These are phyloP conservation scores for Mycena sp. DNA, from an alignment of 1,284 basidiomycete genomes.

Conservation along the genomic window DNA sequence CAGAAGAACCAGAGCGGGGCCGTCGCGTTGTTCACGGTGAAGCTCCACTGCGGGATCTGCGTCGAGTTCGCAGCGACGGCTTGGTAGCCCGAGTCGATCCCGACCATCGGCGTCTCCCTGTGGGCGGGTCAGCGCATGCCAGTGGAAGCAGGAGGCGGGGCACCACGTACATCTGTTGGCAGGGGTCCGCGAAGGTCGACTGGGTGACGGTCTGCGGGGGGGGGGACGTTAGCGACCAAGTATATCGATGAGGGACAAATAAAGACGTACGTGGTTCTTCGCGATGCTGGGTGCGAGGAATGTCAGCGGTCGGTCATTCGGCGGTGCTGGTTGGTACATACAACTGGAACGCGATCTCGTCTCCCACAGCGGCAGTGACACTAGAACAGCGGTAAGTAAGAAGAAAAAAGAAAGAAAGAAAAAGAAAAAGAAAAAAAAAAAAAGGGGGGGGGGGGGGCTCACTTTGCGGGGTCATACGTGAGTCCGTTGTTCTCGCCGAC, in stretches of 20 bases:
- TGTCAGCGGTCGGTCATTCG: background rate
- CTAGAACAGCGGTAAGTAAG: slow-evolving; percentile 18
- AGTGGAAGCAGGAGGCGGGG: background rate
- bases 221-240: background rate
- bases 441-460: background rate
- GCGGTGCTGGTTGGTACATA: slow-evolving; percentile 25
- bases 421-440: no score
- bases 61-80: slow-evolving; percentile 39
- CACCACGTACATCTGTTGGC: slow-evolving; percentile 37
- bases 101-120: slow-evolving; percentile 33
- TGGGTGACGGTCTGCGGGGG: slow-evolving; percentile 61
- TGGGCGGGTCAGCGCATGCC: background rate
- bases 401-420: no score
- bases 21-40: slow-evolving; percentile 48
- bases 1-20: slow-evolving; percentile 64
- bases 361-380: slow-evolving; percentile 59
- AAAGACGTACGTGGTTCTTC: slow-evolving; percentile 50
- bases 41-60: slow-evolving; percentile 46
- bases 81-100: slow-evolving; percentile 58
- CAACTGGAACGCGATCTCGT: slow-evolving; percentile 65
- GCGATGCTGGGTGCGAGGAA: slow-evolving; percentile 38
- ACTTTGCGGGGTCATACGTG: slow-evolving; percentile 44
- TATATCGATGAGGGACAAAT: no score
- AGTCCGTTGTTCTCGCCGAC: slow-evolving; percentile 59
- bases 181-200: slow-evolving; percentile 64